phyloP scores from a whole-genome alignment of 306 rosid genomes.

The Comarum palustre region DNA sequence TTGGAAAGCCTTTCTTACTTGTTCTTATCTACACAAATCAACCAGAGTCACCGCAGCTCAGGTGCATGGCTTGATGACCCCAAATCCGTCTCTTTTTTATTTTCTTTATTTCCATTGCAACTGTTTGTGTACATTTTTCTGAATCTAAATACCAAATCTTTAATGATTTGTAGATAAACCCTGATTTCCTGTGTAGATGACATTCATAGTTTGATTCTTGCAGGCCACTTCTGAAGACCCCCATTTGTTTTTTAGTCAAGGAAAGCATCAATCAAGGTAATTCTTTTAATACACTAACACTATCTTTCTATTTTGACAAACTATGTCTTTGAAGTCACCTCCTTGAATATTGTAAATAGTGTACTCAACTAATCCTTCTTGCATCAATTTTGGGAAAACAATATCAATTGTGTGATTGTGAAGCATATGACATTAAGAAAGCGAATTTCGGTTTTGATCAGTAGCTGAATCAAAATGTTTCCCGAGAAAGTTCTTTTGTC shows the following conservation, averaged over 20 bases:
- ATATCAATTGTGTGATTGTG: background rate
- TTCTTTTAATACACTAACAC: background rate
- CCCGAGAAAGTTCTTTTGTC: background rate
- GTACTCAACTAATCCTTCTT: background rate
- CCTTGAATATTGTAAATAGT: background rate
- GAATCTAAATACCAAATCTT: background rate
- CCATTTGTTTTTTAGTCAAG: background rate
- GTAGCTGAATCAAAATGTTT: background rate
- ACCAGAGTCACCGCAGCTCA: background rate
- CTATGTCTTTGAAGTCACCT: background rate
- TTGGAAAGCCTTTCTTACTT: background rate
- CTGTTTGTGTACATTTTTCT: background rate
- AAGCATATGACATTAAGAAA: background rate
- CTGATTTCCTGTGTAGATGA: background rate
- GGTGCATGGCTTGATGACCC: background rate
- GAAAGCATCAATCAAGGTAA: background rate
- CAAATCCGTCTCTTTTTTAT: background rate
- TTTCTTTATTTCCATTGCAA: background rate
- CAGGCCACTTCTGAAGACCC: slow-evolving; percentile 1
- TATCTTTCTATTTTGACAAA: slow-evolving; percentile 1
- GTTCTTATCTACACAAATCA: background rate
- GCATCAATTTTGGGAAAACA: background rate
- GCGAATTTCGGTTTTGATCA: background rate
- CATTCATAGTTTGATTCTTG: slow-evolving; percentile 4
- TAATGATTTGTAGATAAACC: background rate